These are phyloP conservation scores for Candida broadrunensis DNA, from an alignment of 805 yeast species.

Conservation along the genomic window DNA sequence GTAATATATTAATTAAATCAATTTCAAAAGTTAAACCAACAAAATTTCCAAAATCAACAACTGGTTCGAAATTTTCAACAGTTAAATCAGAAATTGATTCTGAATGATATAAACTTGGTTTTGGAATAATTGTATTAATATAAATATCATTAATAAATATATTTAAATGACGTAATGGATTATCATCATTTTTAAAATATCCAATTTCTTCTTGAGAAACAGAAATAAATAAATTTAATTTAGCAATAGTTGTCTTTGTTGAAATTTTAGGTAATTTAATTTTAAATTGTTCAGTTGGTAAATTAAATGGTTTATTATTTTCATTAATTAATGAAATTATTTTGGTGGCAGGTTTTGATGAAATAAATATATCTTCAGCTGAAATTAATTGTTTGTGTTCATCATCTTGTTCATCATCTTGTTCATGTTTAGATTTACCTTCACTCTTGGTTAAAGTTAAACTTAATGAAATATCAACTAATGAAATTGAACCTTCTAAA, in stretches of 20 bases:
- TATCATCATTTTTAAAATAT: slow-evolving; percentile 15
- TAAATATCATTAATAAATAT: slow-evolving; percentile 18
- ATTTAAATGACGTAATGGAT: slow-evolving; percentile 24
- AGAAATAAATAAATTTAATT: slow-evolving; percentile 21
- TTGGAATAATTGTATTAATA: slow-evolving; percentile 21
- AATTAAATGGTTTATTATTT: slow-evolving; percentile 13
- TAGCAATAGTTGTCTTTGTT: slow-evolving; percentile 15
- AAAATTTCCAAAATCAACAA: slow-evolving; percentile 24
- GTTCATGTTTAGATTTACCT: not conserved
- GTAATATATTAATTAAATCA: slow-evolving; percentile 23
- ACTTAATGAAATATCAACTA: slow-evolving; percentile 16
- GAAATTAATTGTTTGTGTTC: not conserved
- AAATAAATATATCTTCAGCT: slow-evolving; percentile 12
- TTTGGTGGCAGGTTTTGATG: slow-evolving; percentile 18
- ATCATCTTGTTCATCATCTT: no score
- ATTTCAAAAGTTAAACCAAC: slow-evolving; percentile 23
- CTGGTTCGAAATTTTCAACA: slow-evolving; percentile 17
- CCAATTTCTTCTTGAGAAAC: slow-evolving; percentile 23
- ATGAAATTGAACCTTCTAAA: slow-evolving; percentile 18
- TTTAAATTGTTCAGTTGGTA: slow-evolving; percentile 17
- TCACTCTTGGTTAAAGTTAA: slow-evolving; percentile 17
- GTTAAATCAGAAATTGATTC: slow-evolving; percentile 13
- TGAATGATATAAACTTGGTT: slow-evolving; percentile 26
- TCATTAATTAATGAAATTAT: slow-evolving; percentile 17
- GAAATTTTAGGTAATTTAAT: slow-evolving; percentile 16